Conservation (phyloP, 2,329 filamentous ascomycete species). For the Cladosporium sphaerospermum region DNA sequence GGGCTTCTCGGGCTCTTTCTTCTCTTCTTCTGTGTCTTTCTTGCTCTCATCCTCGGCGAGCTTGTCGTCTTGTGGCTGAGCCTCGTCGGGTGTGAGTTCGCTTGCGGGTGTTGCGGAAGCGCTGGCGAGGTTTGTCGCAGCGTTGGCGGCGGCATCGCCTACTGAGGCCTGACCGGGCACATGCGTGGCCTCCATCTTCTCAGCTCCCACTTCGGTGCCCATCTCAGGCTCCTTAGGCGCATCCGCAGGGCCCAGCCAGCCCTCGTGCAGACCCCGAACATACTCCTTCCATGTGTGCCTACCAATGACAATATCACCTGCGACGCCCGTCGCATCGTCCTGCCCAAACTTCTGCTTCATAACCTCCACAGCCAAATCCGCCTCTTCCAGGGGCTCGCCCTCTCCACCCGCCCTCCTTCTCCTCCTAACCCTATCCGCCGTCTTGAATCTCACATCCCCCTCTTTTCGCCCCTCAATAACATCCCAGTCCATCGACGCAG, state of each 20-base stretch:
- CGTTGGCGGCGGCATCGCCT: slow-evolving; percentile 24
- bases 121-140: slow-evolving; percentile 15
- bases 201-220: slow-evolving; percentile 11
- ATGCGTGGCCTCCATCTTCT: slow-evolving; percentile 14
- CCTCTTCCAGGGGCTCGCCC: slow-evolving; percentile 35
- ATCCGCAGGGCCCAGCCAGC: slow-evolving; percentile 83
- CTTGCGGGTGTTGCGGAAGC: slow-evolving; percentile 5
- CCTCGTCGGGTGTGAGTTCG: slow-evolving; percentile 6
- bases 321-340: slow-evolving; percentile 63
- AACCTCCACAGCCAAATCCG: slow-evolving; percentile 53
- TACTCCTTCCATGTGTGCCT: slow-evolving; percentile 98
- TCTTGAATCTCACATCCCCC: slow-evolving; percentile 82
- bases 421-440: slow-evolving; percentile 78
- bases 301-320: slow-evolving; percentile 83
- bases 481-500: slow-evolving; percentile 90
- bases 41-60: slow-evolving; percentile 22
- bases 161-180: slow-evolving; percentile 19
- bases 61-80: slow-evolving; percentile 22
- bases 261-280: slow-evolving; percentile 84
- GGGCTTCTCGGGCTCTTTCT: slow-evolving; percentile 35
- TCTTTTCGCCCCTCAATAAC: slow-evolving; percentile 87
- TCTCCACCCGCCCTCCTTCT: slow-evolving; percentile 55
- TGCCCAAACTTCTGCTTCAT: slow-evolving; percentile 62
- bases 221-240: slow-evolving; percentile 42
- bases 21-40: slow-evolving; percentile 35